Percentiles rank a stretch among this genome's conserved stretches.
phyloP scores from a whole-genome alignment of 1,139 yeast genomes.

The Yamadazyma diospyri region DNA sequence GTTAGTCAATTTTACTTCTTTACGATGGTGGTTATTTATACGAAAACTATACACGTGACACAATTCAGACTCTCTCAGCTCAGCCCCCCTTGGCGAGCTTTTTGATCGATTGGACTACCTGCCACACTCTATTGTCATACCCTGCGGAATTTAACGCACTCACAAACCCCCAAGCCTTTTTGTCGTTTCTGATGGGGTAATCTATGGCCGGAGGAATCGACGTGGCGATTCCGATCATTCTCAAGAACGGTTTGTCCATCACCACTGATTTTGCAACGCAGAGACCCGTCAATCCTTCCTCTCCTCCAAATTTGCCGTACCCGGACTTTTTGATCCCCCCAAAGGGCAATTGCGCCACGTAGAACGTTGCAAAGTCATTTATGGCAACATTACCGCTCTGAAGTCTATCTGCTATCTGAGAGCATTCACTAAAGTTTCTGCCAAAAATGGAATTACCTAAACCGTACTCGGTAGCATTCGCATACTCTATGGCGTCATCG shows the following conservation, averaged over 20 bases:
- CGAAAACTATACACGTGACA: no score
- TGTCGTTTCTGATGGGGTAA: conserved; percentile 80
- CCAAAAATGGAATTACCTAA: conserved; percentile 91
- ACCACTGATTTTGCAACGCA: conserved; percentile 85
- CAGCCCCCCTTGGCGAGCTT: conserved; percentile 38
- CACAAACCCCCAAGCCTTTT: conserved; percentile 86
- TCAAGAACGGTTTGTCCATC: conserved; percentile 71
- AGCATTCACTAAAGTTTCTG: conserved; percentile 49
- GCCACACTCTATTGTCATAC: conserved; percentile 74
- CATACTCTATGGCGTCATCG: conserved; percentile 69
- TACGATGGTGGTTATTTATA: no score
- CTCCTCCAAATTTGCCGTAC: conserved; percentile 95
- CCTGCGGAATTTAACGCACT: conserved; percentile 82
- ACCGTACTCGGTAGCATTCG: conserved; percentile 87
- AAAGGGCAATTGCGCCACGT: conserved; percentile 92
- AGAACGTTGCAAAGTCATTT: conserved; percentile 94
- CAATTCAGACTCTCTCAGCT: no score
- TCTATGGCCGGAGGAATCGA: conserved; percentile 84
- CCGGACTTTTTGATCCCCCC: conserved; percentile 94
- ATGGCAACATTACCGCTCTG: conserved; percentile 91
- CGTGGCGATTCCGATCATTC: conserved; percentile 58
- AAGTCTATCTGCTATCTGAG: conserved; percentile 58
- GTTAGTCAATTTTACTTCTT: no score
- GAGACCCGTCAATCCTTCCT: conserved; percentile 87
- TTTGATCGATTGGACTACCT: conserved; percentile 41